phyloP scores from a whole-genome alignment of 306 rosid genomes.

The Amphicarpaea edgeworthii region DNA sequence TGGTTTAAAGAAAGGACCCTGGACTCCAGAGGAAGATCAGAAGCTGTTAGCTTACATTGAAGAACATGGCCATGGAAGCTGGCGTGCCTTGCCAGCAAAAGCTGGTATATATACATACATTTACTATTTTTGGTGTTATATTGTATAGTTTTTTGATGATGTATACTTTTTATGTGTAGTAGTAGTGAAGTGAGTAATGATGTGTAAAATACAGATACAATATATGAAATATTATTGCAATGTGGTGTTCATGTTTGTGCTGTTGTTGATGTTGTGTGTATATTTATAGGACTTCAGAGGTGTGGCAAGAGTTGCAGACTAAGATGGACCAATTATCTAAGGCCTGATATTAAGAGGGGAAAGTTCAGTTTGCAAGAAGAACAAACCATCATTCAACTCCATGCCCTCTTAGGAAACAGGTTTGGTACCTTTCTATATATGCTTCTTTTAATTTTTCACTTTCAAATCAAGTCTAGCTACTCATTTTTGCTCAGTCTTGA shows the following conservation, averaged over 20 bases:
- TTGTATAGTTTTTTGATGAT: neutral
- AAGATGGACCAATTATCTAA: conserved; percentile 97
- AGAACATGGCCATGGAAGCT: conserved; percentile 99
- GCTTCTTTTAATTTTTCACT: neutral
- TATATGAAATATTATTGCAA: neutral
- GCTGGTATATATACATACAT: conserved; percentile 65
- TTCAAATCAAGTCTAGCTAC: neutral
- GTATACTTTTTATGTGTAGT: neutral
- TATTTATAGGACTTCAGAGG: conserved; percentile 85
- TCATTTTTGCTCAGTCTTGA: neutral
- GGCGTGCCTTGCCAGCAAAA: conserved; percentile 97
- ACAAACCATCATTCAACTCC: conserved; percentile 98
- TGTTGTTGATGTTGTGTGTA: neutral
- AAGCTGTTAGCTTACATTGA: conserved; percentile 94
- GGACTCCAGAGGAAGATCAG: conserved; percentile 99
- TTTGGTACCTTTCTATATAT: conserved; percentile 37
- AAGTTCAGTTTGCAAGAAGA: conserved; percentile 98
- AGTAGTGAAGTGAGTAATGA: neutral
- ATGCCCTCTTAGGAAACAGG: conserved; percentile 99
- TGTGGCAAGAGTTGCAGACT: conserved; percentile 99
- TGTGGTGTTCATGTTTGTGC: neutral
- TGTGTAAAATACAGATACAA: neutral
- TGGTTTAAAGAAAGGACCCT: conserved; percentile 99
- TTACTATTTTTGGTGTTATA: neutral
- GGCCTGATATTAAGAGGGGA: conserved; percentile 99